Base-by-base conservation (phyloP, 2,329 filamentous ascomycete genomes). In the Aspergillus ochraceus region DNA sequence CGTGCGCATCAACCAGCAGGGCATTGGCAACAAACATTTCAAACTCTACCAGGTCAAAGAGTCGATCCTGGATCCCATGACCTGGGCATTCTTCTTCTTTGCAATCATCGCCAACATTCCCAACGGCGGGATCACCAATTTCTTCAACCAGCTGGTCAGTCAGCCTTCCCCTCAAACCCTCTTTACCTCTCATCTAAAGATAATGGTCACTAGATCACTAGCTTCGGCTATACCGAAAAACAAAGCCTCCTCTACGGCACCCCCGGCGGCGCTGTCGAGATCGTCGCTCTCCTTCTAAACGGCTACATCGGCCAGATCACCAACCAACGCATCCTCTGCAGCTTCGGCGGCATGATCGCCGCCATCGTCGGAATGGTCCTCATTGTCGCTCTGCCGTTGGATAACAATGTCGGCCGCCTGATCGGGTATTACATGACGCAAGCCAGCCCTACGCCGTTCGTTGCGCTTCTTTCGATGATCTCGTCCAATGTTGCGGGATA, bases 1-100 rank as follows among this genome's bases (percentile, higher is more conserved):
- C 0, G 85, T 94, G 6, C 82, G 90, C 0, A 81, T 86, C 22
- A 94, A 94, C 66, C 86, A 91, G 70, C 90, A 90, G 60, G 90
- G 90, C 0, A 87, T 90, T 17, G 88, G 88, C 1, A 89, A 86
- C 61, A 86, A 87, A 64, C 82, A 89, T 62, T 90, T 88, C 74
- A 89, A 89, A 63, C 80, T 83, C 76, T 81, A 84, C 22, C 91
- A 95, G 63, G 78, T 89, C 1, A 79, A 83, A 17, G 85, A 88
- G 64, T 83, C 85, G 0, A 67, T 88, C 6, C 59, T 77, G 4
- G 85, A 88, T 63, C 85, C 84, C 0, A 75, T 86, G 72, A 83
- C 83, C 1, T 87, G 85, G 85, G 82, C 83, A 0, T 86, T 87
- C 68, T 80, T 84, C 55, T 81, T 86, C 63, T 86, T 82, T 66